Evolutionary conservation across 169 alveolate genomes (phyloP).

Genomic region (Eimeria falciformis): DNA sequence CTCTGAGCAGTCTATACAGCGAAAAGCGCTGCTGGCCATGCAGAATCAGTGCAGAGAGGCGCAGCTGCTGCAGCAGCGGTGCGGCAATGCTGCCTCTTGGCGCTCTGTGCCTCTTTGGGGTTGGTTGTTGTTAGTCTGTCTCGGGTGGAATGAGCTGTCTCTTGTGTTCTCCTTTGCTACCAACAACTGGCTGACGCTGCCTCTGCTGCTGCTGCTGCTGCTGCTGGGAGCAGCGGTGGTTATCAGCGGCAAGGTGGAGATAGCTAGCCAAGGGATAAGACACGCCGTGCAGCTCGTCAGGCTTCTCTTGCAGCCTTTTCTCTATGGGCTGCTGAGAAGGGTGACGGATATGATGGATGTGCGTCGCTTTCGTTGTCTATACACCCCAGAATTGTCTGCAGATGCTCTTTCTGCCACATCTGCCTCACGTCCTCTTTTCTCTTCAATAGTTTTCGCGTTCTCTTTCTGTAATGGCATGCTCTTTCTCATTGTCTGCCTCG

Average conservation of each 20-base stretch:
- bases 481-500: background rate
- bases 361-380: background rate
- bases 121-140: conserved; percentile 55
- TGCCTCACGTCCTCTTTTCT: too few relatives aligned
- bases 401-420: background rate
- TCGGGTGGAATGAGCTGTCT: conserved; percentile 66
- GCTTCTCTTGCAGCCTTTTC: conserved; percentile 63
- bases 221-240: conserved; percentile 24
- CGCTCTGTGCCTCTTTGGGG: conserved; percentile 72
- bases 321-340: conserved; percentile 11
- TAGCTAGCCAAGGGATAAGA: background rate
- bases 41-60: conserved; percentile 75
- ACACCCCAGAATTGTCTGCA: background rate
- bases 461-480: too few relatives aligned
- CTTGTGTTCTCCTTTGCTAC: conserved; percentile 7
- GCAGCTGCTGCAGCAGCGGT: conserved; percentile 68
- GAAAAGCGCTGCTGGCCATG: conserved; percentile 39
- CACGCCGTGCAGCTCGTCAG: conserved; percentile 40
- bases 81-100: conserved; percentile 60
- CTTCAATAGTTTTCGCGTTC: too few relatives aligned
- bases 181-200: conserved; percentile 39
- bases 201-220: conserved; percentile 43
- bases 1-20: conserved; percentile 23
- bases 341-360: conserved; percentile 61
- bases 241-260: conserved; percentile 9